Percentiles rank a stretch among this genome's conserved stretches.
Evolutionary conservation across 2,329 filamentous ascomycete genomes (phyloP).

Genomic region (Leptographium radiaticola): DNA sequence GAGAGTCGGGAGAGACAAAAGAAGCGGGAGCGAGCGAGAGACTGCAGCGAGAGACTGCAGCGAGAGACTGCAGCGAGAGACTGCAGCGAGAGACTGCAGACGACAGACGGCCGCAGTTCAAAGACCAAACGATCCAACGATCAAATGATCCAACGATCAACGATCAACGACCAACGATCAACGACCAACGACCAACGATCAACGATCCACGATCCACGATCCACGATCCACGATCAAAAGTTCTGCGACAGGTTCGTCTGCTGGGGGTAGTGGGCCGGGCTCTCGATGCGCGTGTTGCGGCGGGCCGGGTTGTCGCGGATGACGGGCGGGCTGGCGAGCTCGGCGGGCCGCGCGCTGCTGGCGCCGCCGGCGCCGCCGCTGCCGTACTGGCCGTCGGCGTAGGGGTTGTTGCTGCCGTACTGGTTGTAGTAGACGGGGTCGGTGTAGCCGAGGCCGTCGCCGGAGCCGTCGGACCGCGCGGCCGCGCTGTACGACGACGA

Average conservation of each 20-base stretch:
- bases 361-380: constrained; percentile 11
- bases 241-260: constrained; percentile 97
- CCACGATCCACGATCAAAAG: constrained; percentile 52
- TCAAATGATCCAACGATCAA: background rate
- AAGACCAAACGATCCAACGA: too few relatives aligned
- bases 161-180: background rate
- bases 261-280: constrained; percentile 74
- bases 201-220: background rate
- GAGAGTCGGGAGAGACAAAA: background rate
- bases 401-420: constrained; percentile 44
- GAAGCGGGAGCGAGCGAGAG: background rate
- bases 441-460: constrained; percentile 36
- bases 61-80: too few relatives aligned
- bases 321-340: constrained; percentile 52
- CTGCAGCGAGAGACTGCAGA: too few relatives aligned
- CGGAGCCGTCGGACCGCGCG: constrained; percentile 57
- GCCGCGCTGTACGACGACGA: constrained; percentile 89
- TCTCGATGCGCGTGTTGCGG: constrained; percentile 91
- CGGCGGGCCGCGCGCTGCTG: constrained; percentile 23
- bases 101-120: too few relatives aligned
- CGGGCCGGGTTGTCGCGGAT: constrained; percentile 88
- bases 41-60: too few relatives aligned
- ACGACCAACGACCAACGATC: background rate
- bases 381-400: constrained; percentile 26
- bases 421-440: constrained; percentile 43